Conservation (phyloP, 495 filamentous ascomycete genomes). For the Penicillium alfredii region DNA sequence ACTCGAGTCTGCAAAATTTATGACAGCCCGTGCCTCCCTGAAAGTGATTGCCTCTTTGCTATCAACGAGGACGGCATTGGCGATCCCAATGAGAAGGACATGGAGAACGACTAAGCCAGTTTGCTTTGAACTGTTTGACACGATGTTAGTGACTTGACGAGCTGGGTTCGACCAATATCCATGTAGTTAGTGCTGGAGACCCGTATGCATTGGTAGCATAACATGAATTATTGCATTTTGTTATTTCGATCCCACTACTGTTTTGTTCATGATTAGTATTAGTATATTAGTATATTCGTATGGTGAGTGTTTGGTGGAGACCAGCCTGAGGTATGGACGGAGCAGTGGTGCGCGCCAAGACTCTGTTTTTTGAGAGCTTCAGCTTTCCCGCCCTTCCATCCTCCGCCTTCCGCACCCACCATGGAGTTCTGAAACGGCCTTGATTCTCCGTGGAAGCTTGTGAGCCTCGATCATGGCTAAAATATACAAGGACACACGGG, state of each 20-base stretch:
- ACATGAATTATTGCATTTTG: neutral
- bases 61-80: constrained; percentile 96
- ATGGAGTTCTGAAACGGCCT: constrained; percentile 35
- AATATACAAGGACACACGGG: constrained; percentile 80
- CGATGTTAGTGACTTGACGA: constrained; percentile 32
- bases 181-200: no score
- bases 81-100: constrained; percentile 90
- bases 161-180: no score
- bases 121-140: constrained; percentile 9
- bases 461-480: constrained; percentile 38
- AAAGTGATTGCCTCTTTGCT: constrained; percentile 93
- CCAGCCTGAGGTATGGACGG: no score
- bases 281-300: no score
- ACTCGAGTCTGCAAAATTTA: constrained; percentile 98
- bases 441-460: constrained; percentile 16
- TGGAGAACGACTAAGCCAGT: constrained; percentile 63
- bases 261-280: no score
- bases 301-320: no score
- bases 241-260: no score
- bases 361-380: constrained; percentile 43
- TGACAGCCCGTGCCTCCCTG: constrained; percentile 92
- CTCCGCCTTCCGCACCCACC: constrained; percentile 22
- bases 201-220: no score
- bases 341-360: constrained; percentile 43
- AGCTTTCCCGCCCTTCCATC: constrained; percentile 35